Evolutionary conservation across 2,329 filamentous ascomycete genomes (phyloP), one percentile per base, ranked within the genome.

Genomic region (Aureobasidium sp.): DNA sequence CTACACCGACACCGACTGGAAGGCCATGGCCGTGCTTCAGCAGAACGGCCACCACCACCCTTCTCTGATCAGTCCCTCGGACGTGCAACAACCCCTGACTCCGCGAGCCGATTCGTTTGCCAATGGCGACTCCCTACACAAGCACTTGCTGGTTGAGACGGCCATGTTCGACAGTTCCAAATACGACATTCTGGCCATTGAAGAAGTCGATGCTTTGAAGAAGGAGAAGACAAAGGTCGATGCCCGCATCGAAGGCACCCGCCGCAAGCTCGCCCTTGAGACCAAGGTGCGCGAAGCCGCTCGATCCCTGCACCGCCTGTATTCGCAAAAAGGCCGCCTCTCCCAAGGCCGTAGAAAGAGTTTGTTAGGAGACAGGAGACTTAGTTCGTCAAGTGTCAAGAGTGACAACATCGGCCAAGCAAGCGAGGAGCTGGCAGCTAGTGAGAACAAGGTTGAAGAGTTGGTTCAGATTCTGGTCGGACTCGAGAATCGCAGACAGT

Each of bases 261-360:
- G 85, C 60, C 81, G 88, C 56, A 95, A 91, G 69, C 77, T 98
- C 32, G 83, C 84, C 27, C 83, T 97, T 40, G 93, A 98, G 68
- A 86, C 84, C 52, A 98, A 97, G 73, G 89, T 96, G 62, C 86
- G 90, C 62, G 91, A 97, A 76, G 93, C 93, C 1, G 89, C 93
- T 10, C 80, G 85, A 59, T 95, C 90, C 35, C 84, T 98, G 70
- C 84, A 85, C 55, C 84, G 86, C 62, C 75, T 98, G 25, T 89
- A 94, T 65, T 80, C 80, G 7, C 77, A 82, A n/a, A 78, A 74
- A 61, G 74, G 76, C 48, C 73, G 63, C 27, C 58, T 62, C 14
- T 64, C 67, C 48, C 78, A 66, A 72, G 76, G 63, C 68, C 77
- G 69, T 66, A 77, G 67, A 69, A 84, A 72, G 55, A 71, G 70